These are phyloP conservation scores for Tephrocybe sp. DNA, from an alignment of 768 basidiomycete species.

Conservation along the genomic window DNA sequence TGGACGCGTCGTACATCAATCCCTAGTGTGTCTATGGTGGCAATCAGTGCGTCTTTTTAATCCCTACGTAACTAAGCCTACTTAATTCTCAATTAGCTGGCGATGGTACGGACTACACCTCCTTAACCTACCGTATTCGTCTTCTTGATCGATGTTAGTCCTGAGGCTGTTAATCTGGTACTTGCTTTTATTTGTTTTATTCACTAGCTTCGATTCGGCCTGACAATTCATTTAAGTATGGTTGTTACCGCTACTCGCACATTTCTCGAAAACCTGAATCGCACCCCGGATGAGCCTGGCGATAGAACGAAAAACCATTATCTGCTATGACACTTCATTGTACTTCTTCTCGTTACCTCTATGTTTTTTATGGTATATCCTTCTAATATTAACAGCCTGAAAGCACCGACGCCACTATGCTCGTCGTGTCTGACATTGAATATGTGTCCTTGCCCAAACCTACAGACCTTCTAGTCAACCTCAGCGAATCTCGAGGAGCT, in stretches of 20 bases:
- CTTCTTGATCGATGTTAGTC: constrained; percentile 96
- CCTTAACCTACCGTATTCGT: constrained; percentile 97
- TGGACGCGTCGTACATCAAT: too few species aligned
- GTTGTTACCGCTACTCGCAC: constrained; percentile 97
- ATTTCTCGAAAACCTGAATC: constrained; percentile 91
- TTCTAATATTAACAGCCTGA: constrained; percentile 45
- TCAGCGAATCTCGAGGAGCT: constrained; percentile 77
- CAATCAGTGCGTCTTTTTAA: too few species aligned
- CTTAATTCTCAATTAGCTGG: too few species aligned
- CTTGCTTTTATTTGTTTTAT: constrained; percentile 17
- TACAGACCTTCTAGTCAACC: constrained; percentile 92
- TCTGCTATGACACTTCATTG: constrained; percentile 88
- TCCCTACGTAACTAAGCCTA: too few species aligned
- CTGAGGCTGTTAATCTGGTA: constrained; percentile 88
- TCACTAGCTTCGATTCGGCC: background rate
- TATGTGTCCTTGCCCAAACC: constrained; percentile 98
- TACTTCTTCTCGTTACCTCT: constrained; percentile 97
- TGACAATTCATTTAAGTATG: constrained; percentile 62
- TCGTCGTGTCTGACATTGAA: constrained; percentile 95
- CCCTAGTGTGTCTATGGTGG: too few species aligned
- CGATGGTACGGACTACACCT: too few species aligned
- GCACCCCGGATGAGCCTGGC: constrained; percentile 94
- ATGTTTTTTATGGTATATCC: constrained; percentile 24
- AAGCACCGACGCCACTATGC: constrained; percentile 81
- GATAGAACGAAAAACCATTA: constrained; percentile 87